Evolutionary conservation across 2,329 filamentous ascomycete genomes (phyloP).

Genomic region (Ophiostoma triangulosporum): DNA sequence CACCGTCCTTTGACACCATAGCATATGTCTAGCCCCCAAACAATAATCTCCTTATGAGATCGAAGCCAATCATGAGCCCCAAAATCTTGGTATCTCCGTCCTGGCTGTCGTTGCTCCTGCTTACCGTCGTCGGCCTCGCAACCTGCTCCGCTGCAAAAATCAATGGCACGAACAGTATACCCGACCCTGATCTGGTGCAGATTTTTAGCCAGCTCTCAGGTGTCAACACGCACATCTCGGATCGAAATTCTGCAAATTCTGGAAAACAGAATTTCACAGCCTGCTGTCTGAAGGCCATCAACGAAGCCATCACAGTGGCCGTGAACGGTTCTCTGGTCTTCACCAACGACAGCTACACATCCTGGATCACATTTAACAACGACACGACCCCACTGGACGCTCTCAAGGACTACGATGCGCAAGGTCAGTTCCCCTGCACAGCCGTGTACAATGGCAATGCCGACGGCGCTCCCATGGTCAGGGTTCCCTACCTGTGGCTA

Average conservation of each 20-base stretch:
- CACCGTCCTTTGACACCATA: no score
- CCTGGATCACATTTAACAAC: conserved; percentile 9
- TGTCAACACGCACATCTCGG: not conserved
- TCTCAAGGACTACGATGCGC: conserved; percentile 8
- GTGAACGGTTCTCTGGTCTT: conserved; percentile 8
- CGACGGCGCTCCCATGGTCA: conserved; percentile 14
- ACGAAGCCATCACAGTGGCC: conserved; percentile 12
- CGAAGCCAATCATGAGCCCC: not conserved
- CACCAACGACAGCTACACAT: not conserved
- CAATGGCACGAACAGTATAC: not conserved
- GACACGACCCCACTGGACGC: conserved; percentile 3
- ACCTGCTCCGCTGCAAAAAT: not conserved
- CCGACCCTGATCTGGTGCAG: conserved; percentile 1
- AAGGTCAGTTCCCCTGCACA: conserved; percentile 16
- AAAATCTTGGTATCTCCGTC: not conserved
- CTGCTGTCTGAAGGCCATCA: conserved; percentile 18
- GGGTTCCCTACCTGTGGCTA: conserved; percentile 14
- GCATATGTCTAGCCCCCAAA: no score
- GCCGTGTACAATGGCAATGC: conserved; percentile 13
- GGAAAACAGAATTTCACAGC: conserved; percentile 18
- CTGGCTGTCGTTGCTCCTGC: not conserved
- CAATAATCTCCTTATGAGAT: not conserved
- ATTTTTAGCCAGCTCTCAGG: conserved; percentile 12
- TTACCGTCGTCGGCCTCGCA: not conserved
- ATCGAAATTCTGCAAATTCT: conserved; percentile 4